Base-by-base conservation (phyloP, 2,329 filamentous ascomycete species). In the Diaporthe sp. region DNA sequence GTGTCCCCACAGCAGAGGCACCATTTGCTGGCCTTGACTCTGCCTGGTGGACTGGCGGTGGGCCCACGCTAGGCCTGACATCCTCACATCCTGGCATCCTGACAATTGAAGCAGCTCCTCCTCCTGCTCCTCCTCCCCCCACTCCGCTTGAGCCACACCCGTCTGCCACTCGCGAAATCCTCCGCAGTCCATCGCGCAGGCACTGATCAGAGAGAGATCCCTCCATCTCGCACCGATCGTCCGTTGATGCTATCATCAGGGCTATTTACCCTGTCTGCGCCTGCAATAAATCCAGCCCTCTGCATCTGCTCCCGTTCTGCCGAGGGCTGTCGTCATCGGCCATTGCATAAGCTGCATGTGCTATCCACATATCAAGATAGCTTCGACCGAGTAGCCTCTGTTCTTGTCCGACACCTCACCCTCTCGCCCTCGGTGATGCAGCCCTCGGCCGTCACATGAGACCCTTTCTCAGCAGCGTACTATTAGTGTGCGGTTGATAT, bases 91-190 rank as follows among this genome's bases (percentile, higher is more conserved):
- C 42, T 67, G 19, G 62, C 62, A 37, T 51, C 28, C 61, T 67
- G 44, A n/a, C 28, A 67, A 37, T 37, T 22, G 42, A 34, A 17
- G 39, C 25, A n/a, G 60, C 12, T 68, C 62, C 44, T 53, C 12
- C 62, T 39, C 31, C 44, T 49, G 25, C 42, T 67, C 61, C 15
- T 67, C 61, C 19, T 10, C 62, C 22, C 46, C 46, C 62, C 62
- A 68, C 62, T 28, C 22, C 65, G 22, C 49, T 42, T 28, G 46
- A 53, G 49, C 65, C 65, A 55, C 49, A 22, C 49, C 49, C 49
- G 44, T 46, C 62, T 37, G 62, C 62, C 62, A 53, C 22, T 68
- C 39, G 62, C 46, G 49, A 70, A 70, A 55, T 70, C 65, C 65
- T 70, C 65, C 65, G 65, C 65, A 28, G 44, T 25, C 28, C 44